Conservation (phyloP, 106 monocot genomes). For the Dendrobium huoshanense region DNA sequence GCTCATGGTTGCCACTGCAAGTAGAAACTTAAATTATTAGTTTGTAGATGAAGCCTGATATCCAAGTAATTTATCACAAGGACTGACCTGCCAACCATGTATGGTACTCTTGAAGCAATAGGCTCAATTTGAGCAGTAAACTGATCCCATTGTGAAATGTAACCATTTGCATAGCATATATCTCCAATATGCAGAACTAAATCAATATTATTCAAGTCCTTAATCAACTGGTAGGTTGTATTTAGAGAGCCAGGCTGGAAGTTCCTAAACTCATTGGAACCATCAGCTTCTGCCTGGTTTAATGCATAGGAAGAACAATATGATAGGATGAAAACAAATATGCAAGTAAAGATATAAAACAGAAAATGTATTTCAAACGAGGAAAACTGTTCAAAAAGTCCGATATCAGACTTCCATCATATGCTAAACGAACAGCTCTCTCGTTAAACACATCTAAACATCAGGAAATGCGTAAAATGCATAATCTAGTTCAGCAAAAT, state of each 20-base stretch:
- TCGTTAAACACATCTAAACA: background rate
- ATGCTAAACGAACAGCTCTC: background rate
- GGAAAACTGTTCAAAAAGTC: background rate
- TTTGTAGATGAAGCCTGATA: background rate
- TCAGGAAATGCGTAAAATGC: background rate
- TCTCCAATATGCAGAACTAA: slow-evolving; percentile 90
- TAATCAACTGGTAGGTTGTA: slow-evolving; percentile 68
- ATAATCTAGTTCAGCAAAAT: background rate
- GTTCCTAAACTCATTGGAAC: slow-evolving; percentile 79
- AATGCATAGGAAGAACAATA: background rate
- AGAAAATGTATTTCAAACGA: background rate
- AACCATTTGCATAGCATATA: slow-evolving; percentile 87
- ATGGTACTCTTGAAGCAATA: slow-evolving; percentile 76
- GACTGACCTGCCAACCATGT: slow-evolving; percentile 85
- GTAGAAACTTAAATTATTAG: background rate
- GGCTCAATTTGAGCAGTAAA: slow-evolving; percentile 93
- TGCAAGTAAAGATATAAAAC: background rate
- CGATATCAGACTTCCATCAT: background rate
- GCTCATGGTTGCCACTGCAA: slow-evolving; percentile 91
- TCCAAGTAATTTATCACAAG: background rate
- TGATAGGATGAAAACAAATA: background rate
- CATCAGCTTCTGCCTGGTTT: slow-evolving; percentile 81
- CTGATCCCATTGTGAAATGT: slow-evolving; percentile 95
- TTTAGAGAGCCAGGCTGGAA: slow-evolving; percentile 74
- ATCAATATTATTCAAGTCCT: slow-evolving; percentile 77